Evolutionary conservation across 2,329 filamentous ascomycete species (phyloP).

Genomic region (Stenocarpella maydis): DNA sequence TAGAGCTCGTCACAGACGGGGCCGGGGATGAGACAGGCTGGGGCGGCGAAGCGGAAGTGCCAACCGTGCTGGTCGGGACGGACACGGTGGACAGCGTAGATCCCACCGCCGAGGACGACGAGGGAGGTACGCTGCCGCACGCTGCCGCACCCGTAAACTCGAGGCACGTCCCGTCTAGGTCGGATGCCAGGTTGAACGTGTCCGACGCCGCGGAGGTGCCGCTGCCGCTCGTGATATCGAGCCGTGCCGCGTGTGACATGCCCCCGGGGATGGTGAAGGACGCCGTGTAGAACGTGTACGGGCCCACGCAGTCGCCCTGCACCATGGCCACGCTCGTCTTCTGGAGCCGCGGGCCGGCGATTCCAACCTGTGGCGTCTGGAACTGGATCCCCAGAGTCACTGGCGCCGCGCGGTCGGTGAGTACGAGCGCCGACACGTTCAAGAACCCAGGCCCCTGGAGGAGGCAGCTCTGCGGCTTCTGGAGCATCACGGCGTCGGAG

Average conservation of each 20-base stretch:
- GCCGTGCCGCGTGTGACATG: conserved; percentile 52
- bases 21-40: neutral
- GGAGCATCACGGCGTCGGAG: conserved; percentile 63
- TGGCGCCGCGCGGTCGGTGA: conserved; percentile 55
- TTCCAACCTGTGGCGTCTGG: conserved; percentile 50
- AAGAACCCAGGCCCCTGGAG: conserved; percentile 51
- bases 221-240: conserved; percentile 54
- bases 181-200: conserved; percentile 57
- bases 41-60: conserved; percentile 37
- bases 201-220: conserved; percentile 49
- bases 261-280: conserved; percentile 54
- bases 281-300: conserved; percentile 58
- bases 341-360: conserved; percentile 52
- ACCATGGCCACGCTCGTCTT: conserved; percentile 50
- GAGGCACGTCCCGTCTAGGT: conserved; percentile 54
- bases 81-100: conserved; percentile 33
- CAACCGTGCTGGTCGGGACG: conserved; percentile 25
- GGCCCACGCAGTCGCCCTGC: conserved; percentile 54
- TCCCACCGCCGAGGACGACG: conserved; percentile 36
- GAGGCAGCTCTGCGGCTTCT: conserved; percentile 65
- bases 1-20: conserved; percentile 39
- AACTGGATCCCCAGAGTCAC: conserved; percentile 54
- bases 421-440: conserved; percentile 57
- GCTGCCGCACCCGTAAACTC: conserved; percentile 48
- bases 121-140: neutral